phyloP scores from a whole-genome alignment of 306 rosid species.

The Ormosia semicastrata region DNA sequence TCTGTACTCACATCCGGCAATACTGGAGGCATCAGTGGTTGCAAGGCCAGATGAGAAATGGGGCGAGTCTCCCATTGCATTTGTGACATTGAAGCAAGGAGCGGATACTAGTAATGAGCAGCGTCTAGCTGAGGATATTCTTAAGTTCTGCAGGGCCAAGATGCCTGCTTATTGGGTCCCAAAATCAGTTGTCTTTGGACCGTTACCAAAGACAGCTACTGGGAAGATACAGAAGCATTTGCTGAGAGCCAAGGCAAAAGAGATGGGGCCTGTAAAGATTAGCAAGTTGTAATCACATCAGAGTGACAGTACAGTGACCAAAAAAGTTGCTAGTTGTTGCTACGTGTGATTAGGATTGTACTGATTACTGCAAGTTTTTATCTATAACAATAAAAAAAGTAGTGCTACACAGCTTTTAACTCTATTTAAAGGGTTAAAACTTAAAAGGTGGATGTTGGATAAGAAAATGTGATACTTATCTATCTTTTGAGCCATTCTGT shows the following conservation, averaged over 20 bases:
- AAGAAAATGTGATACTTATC: no score
- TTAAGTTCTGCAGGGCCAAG: conserved; percentile 70
- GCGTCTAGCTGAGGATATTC: conserved; percentile 58
- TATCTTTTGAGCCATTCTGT: no score
- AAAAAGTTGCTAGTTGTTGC: not conserved
- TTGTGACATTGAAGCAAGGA: conserved; percentile 67
- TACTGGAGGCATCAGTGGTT: conserved; percentile 79
- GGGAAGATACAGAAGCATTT: conserved; percentile 84
- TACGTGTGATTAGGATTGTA: not conserved
- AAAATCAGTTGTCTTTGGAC: conserved; percentile 69
- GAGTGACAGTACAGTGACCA: not conserved
- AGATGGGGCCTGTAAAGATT: conserved; percentile 60
- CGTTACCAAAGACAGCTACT: conserved; percentile 72
- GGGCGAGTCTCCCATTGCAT: conserved; percentile 94
- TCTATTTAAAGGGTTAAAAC: not conserved
- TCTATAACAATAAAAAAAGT: not conserved
- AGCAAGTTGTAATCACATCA: conserved; percentile 28
- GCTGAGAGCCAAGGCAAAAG: conserved; percentile 72
- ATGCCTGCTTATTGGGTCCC: conserved; percentile 90
- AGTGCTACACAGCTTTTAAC: not conserved
- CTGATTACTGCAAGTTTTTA: not conserved
- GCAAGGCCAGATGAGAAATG: conserved; percentile 85
- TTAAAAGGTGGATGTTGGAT: not conserved
- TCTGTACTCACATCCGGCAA: conserved; percentile 64
- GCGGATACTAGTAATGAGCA: conserved; percentile 54